Evolutionary conservation across 352 stramenopile genomes (phyloP), one percentile per base, ranked within the genome.

Genomic region (Stephanocyclus meneghinianus): DNA sequence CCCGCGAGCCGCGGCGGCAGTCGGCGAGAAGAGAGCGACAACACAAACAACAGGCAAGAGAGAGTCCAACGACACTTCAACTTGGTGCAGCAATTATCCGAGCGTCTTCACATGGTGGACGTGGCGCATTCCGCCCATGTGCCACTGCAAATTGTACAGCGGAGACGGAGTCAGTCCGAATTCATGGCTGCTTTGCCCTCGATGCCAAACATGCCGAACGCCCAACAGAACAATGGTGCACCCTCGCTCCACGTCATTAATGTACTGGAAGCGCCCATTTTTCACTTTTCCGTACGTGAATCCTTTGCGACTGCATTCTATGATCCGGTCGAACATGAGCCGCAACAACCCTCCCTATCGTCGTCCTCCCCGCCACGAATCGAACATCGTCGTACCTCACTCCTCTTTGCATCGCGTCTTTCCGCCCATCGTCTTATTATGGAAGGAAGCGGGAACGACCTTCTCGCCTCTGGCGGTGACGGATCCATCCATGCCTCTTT

Each of bases 381-480:
- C 13, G 47, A 72, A 45, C 60, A 56, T 35, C 76, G 76, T 18
- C 45, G 72, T 10, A 76, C 83, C 10, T 85, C 71, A 30, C 59
- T 78, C 11, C 66, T 90, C 29, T 78, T 90, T 56, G 86, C 86
- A 3, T 89, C 81, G 66, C 81, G 86, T 35, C 51, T 60, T 2
- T 32, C 71, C 8, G 71, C 74, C 18, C 80, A 85, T 53, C 65
- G 69, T 59, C 71, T 72, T 63, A 81, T 79, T 26, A 75, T 70
- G 48, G 70, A 75, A 51, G 63, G 67, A n/a, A 71, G 60, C 26
- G 71, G 57, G n/a, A 66, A 74, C 60, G 59, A 60, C 2, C 44
- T 79, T 50, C 42, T 77, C 37, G 74, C 59, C 47, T 84, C 59
- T 53, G 74, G 69, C 50, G 60, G 78, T 30, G 69, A 71, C 42